Base-by-base conservation (phyloP, 352 stramenopile species). In the Globisporangium cystogenes region DNA sequence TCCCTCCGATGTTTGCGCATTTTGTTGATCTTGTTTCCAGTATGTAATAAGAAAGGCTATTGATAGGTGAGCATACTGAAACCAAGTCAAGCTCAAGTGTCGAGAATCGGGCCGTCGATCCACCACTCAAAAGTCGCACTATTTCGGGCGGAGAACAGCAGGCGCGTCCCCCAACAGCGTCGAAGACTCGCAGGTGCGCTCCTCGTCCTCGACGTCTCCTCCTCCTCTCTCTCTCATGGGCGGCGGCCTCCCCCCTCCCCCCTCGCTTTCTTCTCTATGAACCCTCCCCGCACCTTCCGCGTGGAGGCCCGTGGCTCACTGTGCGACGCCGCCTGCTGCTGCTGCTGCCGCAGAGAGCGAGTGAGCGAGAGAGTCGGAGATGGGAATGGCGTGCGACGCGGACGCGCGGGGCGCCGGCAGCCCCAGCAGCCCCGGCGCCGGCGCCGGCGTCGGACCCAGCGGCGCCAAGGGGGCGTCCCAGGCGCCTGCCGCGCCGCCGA, bases 381-480 rank as follows among this genome's bases (percentile, higher is more conserved):
- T 87, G 76, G 76, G 76, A 20, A 86, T 90, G 79, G 76, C 71
- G 49, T 83, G 67, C 48, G 75, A 87, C 46, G 60, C 70, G 44
- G 72, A 87, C 29, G 54, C 54, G 63, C 72, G 68, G 50, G 55
- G 69, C 45, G 55, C 57, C 46, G 37, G 44, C 26, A 66, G 33
- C n/a, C 42, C 55, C 39, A 43, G 54, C 59, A 48, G 50, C 26
- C 41, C 56, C 52, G 55, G 39, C 23, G 53, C 51, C 60, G 48
- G 44, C 15, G 26, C 27, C 7, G 39, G n/a, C 36, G 36, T 16
- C 23, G 40, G 39, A 3, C 33, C 49, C 27, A 46, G 37, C 24
- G 39, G 23, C 49, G 26, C 18, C 14, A 24, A 29, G 12, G 18
- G 27, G n/a, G n/a, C n/a, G 35, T 20, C 20, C 27, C 36, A 42